Base-by-base conservation (phyloP, 345 rosid genomes). In the Citrus maxima region DNA sequence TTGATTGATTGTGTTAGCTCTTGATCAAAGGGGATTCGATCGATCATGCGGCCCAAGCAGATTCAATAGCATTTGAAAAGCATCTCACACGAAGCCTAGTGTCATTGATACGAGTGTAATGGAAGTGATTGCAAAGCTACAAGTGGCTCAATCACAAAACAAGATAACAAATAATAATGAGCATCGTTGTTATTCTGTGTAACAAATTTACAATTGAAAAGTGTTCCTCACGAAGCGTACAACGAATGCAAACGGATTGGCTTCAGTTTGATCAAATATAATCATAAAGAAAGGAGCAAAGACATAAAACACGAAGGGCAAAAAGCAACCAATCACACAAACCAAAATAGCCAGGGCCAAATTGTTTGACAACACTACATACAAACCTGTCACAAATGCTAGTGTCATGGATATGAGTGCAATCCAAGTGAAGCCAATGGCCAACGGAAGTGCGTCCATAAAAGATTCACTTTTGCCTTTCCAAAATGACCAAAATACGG, bases 41-140 rank as follows among this genome's bases (percentile, higher is more conserved):
- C 5, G 18, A 46, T 46, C 51, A 46, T 46, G 51, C 18, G 18
- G 51, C 18, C 18, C 51, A 46, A 46, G 51, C 51, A 46, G 51
- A 46, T 13, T 46, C 51, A 12, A 46, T 46, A 3, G 51, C 51
- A 46, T 46, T 13, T 46, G 2, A 14, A 46, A 46, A 46, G 51
- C 51, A 46, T 46, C 51, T 46, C 51, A 0, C 51, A 13, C 4
- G 13, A 46, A 46, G 4, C 16, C 51, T 13, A 3, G 16, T 46
- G 1, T 46, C 51, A 13, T 12, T 46, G 18, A 13, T 3, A 13
- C 0, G 16, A 42, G 51, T 46, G 51, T 0, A 46, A 46, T 46
- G 9, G 1, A 46, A 46, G 18, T 32, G 5, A 46, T 0, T 46
- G 51, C 16, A 46, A 95, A 27, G 98, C 95, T 67, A 79, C 81